Evolutionary conservation across 345 rosid species (phyloP).

Genomic region (Corymbia maculata): DNA sequence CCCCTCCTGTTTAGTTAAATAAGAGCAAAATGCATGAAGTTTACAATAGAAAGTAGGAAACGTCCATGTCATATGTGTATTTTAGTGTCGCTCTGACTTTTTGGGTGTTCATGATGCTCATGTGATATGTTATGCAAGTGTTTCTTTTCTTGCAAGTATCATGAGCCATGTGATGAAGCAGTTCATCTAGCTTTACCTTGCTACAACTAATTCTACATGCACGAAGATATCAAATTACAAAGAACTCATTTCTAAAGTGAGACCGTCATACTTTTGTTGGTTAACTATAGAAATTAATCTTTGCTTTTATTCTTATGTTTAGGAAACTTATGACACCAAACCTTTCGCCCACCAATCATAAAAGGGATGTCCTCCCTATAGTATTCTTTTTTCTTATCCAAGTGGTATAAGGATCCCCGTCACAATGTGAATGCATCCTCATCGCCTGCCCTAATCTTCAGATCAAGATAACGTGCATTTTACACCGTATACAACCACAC

Average conservation of each 20-base stretch:
- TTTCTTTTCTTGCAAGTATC: background rate
- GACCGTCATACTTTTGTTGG: background rate
- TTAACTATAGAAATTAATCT: background rate
- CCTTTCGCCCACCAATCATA: background rate
- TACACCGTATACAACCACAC: background rate
- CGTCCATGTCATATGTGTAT: background rate
- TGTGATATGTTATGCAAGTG: background rate
- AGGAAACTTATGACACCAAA: background rate
- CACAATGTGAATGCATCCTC: background rate
- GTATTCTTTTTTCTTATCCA: background rate
- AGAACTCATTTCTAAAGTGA: background rate
- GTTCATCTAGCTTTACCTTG: background rate
- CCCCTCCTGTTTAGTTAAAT: background rate
- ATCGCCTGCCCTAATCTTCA: background rate
- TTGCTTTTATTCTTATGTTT: background rate
- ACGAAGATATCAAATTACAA: background rate
- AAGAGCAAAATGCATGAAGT: background rate
- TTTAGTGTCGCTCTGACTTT: background rate
- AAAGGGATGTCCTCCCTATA: background rate
- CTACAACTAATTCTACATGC: background rate
- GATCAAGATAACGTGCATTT: background rate
- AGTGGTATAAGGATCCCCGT: background rate
- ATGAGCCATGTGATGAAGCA: background rate
- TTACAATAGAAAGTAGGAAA: background rate
- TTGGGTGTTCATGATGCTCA: background rate